These are phyloP conservation scores for Suhomyces coccinellae DNA, from an alignment of 1,139 yeast species.

Conservation along the genomic window DNA sequence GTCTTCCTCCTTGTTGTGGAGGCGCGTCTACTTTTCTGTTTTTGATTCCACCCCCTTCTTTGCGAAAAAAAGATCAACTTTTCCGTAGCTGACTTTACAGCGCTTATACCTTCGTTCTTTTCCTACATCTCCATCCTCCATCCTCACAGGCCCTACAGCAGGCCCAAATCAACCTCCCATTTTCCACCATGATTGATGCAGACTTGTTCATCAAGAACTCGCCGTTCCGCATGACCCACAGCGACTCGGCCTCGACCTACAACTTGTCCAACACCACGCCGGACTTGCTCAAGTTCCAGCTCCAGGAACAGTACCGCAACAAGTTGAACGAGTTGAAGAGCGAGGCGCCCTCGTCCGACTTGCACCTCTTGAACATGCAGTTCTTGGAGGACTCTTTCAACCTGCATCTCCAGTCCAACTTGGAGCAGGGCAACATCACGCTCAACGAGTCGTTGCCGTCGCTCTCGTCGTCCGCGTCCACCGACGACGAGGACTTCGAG, in stretches of 20 bases:
- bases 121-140: background rate
- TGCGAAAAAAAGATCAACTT: background rate
- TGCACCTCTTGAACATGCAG: conserved; percentile 24
- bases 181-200: conserved; percentile 33
- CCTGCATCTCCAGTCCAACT: conserved; percentile 35
- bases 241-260: conserved; percentile 25
- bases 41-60: background rate
- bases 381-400: conserved; percentile 38
- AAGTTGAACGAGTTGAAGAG: conserved; percentile 27
- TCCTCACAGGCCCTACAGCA: background rate
- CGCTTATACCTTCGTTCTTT: background rate
- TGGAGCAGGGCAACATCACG: conserved; percentile 33
- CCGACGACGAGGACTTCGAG: conserved; percentile 16
- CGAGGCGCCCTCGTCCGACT: conserved; percentile 13
- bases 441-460: conserved; percentile 20
- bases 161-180: background rate
- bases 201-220: conserved; percentile 37
- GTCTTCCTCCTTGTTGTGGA: background rate
- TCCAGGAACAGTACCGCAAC: conserved; percentile 42
- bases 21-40: background rate
- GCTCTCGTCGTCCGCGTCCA: conserved; percentile 17
- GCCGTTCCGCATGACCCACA: conserved; percentile 39
- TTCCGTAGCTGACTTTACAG: background rate
- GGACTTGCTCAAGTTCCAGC: conserved; percentile 46
- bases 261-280: conserved; percentile 42